Conservation (phyloP, 2,329 filamentous ascomycete genomes). For the Verticillium longisporum region DNA sequence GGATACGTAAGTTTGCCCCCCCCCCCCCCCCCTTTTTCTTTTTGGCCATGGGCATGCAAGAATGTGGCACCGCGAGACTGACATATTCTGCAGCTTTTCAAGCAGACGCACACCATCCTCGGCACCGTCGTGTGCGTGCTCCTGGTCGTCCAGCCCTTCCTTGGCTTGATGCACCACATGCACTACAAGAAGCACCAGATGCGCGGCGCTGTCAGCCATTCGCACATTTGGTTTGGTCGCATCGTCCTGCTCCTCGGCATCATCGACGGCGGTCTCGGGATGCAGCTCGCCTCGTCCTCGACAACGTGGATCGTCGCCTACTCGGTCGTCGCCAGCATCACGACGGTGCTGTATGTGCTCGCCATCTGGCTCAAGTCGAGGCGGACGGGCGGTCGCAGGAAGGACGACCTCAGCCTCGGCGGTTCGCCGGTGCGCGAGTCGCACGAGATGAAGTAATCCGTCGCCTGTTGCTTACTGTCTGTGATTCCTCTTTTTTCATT, state of each 20-base stretch:
- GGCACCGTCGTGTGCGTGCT: conserved; percentile 48
- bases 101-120: conserved; percentile 45
- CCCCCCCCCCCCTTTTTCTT: too few relatives aligned
- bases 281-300: conserved; percentile 38
- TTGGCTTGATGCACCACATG: conserved; percentile 52
- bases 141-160: conserved; percentile 49
- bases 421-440: background rate
- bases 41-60: conserved; percentile 4
- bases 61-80: background rate
- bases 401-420: background rate
- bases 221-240: conserved; percentile 59
- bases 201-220: conserved; percentile 45
- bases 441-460: background rate
- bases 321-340: conserved; percentile 43
- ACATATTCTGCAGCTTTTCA: conserved; percentile 36
- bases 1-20: conserved; percentile 30
- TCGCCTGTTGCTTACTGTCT: too few relatives aligned
- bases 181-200: conserved; percentile 39
- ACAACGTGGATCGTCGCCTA: conserved; percentile 44
- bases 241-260: conserved; percentile 50
- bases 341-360: conserved; percentile 36
- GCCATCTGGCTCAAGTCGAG: conserved; percentile 13
- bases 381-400: background rate
- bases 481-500: too few relatives aligned
- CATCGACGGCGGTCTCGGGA: conserved; percentile 57